Base-by-base conservation (phyloP, 495 filamentous ascomycete species). In the Apodospora peruviana region DNA sequence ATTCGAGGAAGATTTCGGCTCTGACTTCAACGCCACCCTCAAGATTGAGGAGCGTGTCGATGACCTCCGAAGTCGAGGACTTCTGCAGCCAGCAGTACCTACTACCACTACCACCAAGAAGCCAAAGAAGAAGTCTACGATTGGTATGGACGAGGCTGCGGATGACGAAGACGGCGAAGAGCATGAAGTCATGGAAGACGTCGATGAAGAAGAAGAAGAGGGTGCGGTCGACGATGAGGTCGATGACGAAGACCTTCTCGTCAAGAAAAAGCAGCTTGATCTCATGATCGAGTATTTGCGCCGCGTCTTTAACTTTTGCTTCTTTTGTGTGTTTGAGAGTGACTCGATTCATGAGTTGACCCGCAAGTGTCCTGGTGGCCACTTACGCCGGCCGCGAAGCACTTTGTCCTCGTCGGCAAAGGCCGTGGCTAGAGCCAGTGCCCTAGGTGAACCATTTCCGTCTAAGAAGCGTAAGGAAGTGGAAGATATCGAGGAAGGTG, bases 301-400 rank as follows among this genome's bases (percentile, higher is more conserved):
- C 29, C 83, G 93, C 12, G 91, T 96, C 44, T 93, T 91, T 79
- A 95, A 91, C 64, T 96, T 97, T 71, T 98, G 93, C 73, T 96
- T 98, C 74, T 98, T 96, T 74, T 98, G 93, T 67, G 93, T 98
- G 21, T 96, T 96, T 59, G 94, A 96, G 66, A 90, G 88, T 65
- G 93, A 98, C 64, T 96, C 91, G 0, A 83, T 98, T 32, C 94
- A 97, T 60, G 93, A 97, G 64, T 75, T 98, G 41, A 90, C 85
- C 23, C 80, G 94, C 43, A 98, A 98, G 69, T 98, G 93, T 53
- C 90, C 94, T 24, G 93, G 93, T 21, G 93, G 93, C 20, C 93
- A 98, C 76, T 85, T 96, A 44, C 88, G 93, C 49, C 85, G 93
- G 18, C 93, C 93, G 10, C 77, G 90, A 42, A 82, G 83, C 55